phyloP scores from a whole-genome alignment of 768 basidiomycete genomes.

The Cubamyces lactineus region DNA sequence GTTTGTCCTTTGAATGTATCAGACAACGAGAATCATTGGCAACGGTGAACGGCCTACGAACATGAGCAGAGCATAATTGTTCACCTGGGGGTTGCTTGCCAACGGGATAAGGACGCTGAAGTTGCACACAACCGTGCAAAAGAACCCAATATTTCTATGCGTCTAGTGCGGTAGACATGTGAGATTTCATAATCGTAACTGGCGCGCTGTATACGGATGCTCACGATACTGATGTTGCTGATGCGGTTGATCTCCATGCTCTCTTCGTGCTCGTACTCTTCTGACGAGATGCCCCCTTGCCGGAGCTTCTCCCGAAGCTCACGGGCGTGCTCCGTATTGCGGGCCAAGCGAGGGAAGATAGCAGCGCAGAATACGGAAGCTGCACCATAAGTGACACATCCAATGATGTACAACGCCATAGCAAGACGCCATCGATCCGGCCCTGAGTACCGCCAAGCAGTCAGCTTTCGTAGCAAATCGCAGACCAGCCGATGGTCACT shows the following conservation, averaged over 20 bases:
- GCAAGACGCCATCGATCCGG: conserved; percentile 73
- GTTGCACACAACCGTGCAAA: conserved; percentile 65
- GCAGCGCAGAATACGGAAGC: conserved; percentile 83
- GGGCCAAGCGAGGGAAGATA: conserved; percentile 76
- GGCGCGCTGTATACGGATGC: conserved; percentile 8
- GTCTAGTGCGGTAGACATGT: conserved; percentile 38
- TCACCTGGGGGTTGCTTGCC: conserved; percentile 57
- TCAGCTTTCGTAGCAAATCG: not conserved
- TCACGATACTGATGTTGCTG: conserved; percentile 81
- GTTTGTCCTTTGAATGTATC: conserved; percentile 52
- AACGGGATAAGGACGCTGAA: conserved; percentile 73
- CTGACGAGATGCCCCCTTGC: conserved; percentile 56
- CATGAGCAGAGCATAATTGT: conserved; percentile 79
- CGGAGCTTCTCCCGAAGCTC: conserved; percentile 57
- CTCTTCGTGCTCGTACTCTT: conserved; percentile 74
- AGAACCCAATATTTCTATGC: conserved; percentile 78
- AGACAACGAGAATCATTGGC: not conserved
- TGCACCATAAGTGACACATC: conserved; percentile 79
- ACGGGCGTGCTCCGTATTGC: conserved; percentile 70
- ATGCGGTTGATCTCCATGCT: conserved; percentile 84
- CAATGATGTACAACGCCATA: conserved; percentile 79
- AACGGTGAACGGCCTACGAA: conserved; percentile 33
- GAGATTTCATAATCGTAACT: too few species aligned
- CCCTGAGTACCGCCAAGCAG: conserved; percentile 27
- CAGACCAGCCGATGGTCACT: conserved; percentile 28